phyloP scores from a whole-genome alignment of 805 yeast species.

The Cyberlindnera veronae region DNA sequence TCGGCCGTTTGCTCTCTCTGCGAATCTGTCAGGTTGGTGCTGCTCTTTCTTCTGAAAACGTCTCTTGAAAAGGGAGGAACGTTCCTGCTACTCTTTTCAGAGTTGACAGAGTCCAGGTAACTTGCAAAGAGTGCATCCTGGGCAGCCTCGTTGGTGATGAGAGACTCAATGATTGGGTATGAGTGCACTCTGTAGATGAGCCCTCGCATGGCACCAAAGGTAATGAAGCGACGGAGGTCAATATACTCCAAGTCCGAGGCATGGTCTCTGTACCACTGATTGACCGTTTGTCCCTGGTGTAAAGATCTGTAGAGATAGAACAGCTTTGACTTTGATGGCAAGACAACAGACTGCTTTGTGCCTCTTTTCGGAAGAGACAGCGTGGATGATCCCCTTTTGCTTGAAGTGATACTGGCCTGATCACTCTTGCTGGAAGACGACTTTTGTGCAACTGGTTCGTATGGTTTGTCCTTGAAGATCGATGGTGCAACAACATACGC shows the following conservation, averaged over 20 bases:
- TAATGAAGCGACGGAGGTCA: slow-evolving; percentile 79
- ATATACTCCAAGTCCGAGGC: slow-evolving; percentile 53
- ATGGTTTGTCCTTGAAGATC: slow-evolving; percentile 34
- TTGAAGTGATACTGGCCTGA: slow-evolving; percentile 4
- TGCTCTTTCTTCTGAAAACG: slow-evolving; percentile 3
- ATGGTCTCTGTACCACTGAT: slow-evolving; percentile 79
- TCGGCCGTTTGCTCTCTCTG: slow-evolving; percentile 17
- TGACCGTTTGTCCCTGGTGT: slow-evolving; percentile 71
- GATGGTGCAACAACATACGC: slow-evolving; percentile 60
- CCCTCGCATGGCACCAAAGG: slow-evolving; percentile 83
- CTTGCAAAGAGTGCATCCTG: slow-evolving; percentile 15
- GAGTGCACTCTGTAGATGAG: slow-evolving; percentile 77
- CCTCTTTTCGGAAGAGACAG: slow-evolving; percentile 11
- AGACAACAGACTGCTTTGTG: slow-evolving; percentile 20
- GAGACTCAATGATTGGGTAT: slow-evolving; percentile 47
- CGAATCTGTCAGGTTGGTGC: slow-evolving; percentile 11
- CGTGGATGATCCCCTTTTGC: slow-evolving; percentile 11
- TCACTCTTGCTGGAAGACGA: slow-evolving; percentile 1
- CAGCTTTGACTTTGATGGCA: slow-evolving; percentile 63
- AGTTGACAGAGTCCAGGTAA: slow-evolving; percentile 7
- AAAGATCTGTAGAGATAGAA: slow-evolving; percentile 75
- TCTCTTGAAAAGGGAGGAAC: neutral
- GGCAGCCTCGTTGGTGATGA: slow-evolving; percentile 17
- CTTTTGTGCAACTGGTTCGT: slow-evolving; percentile 17
- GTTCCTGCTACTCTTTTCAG: neutral